phyloP scores from a whole-genome alignment of 768 basidiomycete species.

The Pleurotus pulmonarius region DNA sequence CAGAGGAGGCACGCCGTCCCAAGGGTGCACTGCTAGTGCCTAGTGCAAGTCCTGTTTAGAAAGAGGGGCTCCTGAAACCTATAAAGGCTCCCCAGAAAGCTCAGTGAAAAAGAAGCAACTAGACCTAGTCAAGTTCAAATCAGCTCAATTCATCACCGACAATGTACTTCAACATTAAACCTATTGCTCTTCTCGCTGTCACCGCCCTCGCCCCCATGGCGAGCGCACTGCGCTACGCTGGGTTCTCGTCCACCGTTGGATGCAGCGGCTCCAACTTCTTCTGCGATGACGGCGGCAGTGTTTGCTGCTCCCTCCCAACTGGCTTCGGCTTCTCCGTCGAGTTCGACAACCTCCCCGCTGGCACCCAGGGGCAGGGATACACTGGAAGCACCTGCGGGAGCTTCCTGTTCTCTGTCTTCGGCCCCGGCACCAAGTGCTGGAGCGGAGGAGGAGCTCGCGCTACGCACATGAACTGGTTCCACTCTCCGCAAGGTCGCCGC shows the following conservation, averaged over 20 bases:
- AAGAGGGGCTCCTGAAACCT: too few species aligned
- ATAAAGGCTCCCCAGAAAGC: not conserved
- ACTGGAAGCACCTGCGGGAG: constrained; percentile 1
- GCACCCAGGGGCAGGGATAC: constrained; percentile 7
- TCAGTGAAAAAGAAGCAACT: too few species aligned
- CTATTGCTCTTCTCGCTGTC: not conserved
- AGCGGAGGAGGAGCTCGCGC: constrained; percentile 2
- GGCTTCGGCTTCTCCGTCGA: constrained; percentile 8
- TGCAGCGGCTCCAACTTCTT: constrained; percentile 6
- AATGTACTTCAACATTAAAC: not conserved
- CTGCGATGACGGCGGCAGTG: constrained; percentile 2
- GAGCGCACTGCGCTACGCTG: constrained; percentile 7
- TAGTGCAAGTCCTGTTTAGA: too few species aligned
- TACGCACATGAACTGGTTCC: constrained; percentile 8
- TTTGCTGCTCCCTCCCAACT: constrained; percentile 2
- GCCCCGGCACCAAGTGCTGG: constrained; percentile 6
- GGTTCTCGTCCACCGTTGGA: constrained; percentile 2
- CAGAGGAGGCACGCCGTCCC: too few species aligned
- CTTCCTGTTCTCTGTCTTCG: constrained; percentile 7
- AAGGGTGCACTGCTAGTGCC: too few species aligned
- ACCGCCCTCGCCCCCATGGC: constrained; percentile 5
- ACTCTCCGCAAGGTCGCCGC: not conserved
- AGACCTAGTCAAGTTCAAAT: too few species aligned
- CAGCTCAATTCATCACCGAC: not conserved
- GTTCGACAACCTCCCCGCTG: constrained; percentile 2